Conservation (phyloP, 768 basidiomycete genomes). For the Rhodotorula diobovata region DNA sequence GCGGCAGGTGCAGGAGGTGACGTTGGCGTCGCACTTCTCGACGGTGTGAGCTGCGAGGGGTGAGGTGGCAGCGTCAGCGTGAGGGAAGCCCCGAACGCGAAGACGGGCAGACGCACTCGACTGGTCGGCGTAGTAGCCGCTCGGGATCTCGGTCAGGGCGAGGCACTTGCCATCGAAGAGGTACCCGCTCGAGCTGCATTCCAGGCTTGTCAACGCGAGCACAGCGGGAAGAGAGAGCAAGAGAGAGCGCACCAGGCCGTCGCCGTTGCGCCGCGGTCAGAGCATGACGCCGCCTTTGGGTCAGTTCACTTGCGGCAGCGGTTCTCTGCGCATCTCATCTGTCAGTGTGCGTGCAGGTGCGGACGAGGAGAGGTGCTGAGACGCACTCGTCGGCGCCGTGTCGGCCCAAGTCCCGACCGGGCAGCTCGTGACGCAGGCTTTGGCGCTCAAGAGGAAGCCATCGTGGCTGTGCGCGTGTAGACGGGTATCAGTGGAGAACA, state of each 20-base stretch:
- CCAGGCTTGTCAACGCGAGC: no score
- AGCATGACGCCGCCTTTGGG: background rate
- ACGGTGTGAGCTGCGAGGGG: background rate
- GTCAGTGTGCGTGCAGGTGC: no score
- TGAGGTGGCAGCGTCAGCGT: background rate
- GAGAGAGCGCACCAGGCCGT: no score
- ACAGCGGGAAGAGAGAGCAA: no score
- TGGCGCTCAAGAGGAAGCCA: background rate
- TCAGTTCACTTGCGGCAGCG: background rate
- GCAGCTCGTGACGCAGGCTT: background rate
- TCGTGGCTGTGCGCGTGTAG: background rate
- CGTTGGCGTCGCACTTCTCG: background rate
- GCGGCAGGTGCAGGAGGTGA: background rate
- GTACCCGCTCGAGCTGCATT: background rate
- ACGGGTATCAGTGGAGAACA: background rate
- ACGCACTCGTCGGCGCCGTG: background rate
- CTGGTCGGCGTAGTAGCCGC: background rate
- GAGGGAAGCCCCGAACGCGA: no score
- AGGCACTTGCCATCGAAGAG: background rate
- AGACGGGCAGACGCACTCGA: background rate
- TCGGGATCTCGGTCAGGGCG: background rate
- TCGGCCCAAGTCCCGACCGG: background rate
- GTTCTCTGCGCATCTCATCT: no score
- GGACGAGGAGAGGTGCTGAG: no score
- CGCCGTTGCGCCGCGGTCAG: no score